Conservation (phyloP, 345 rosid species). For the Ceriops decandra region DNA sequence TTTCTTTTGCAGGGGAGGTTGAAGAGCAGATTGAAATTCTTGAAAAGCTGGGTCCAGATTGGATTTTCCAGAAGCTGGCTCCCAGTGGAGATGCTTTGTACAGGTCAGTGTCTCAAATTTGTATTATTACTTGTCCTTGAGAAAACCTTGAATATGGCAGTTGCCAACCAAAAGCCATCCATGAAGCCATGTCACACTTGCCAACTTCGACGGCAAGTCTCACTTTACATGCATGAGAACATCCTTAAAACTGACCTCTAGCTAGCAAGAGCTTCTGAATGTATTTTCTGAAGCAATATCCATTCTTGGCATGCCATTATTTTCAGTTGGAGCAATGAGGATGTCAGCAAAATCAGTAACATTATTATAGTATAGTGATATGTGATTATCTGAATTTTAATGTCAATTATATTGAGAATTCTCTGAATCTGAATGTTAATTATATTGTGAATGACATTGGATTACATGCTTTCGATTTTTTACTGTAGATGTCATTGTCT, state of each 20-base stretch:
- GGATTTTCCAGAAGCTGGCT: conserved; percentile 37
- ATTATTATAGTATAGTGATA: neutral
- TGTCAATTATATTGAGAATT: neutral
- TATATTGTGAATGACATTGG: neutral
- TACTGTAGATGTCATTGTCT: neutral
- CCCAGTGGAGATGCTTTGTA: conserved; percentile 41
- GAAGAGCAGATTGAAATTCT: conserved; percentile 49
- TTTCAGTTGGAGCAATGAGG: neutral
- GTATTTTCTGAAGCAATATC: neutral
- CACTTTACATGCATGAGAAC: neutral
- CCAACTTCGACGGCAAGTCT: too few relatives aligned
- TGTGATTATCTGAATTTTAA: neutral
- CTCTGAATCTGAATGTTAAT: neutral
- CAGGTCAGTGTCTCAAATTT: conserved; percentile 22
- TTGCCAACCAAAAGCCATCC: too few relatives aligned
- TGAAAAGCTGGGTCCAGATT: conserved; percentile 46
- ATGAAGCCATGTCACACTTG: too few relatives aligned
- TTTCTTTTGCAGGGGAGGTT: conserved; percentile 39
- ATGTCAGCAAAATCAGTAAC: neutral
- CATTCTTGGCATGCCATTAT: neutral
- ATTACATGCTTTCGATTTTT: too few relatives aligned
- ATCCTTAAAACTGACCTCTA: neutral
- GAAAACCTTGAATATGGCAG: neutral
- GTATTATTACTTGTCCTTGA: neutral
- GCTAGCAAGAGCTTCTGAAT: neutral